Conservation (phyloP, 2,329 filamentous ascomycete species). For the Penicillium sp. region DNA sequence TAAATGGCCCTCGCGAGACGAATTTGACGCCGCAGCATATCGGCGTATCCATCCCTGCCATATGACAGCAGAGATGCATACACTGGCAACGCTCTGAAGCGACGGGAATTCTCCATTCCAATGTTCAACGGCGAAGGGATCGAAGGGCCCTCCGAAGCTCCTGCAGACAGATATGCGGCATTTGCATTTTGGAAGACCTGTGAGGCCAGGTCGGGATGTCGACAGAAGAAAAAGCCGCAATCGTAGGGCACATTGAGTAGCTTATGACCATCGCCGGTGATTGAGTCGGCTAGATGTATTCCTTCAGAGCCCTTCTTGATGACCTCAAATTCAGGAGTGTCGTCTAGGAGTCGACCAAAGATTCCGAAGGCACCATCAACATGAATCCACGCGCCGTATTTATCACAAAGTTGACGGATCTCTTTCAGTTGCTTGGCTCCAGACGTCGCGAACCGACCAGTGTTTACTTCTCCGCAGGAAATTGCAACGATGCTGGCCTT, state of each 20-base stretch:
- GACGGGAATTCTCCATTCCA: conserved; percentile 86
- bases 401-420: conserved; percentile 72
- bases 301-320: conserved; percentile 61
- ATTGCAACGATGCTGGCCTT: conserved; percentile 76
- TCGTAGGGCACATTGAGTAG: conserved; percentile 95
- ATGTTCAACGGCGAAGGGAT: conserved; percentile 85
- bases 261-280: conserved; percentile 86
- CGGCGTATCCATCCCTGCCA: conserved; percentile 69
- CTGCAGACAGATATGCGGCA: conserved; percentile 72
- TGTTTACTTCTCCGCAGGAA: conserved; percentile 91
- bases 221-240: conserved; percentile 84
- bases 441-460: conserved; percentile 74
- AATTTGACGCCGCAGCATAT: conserved; percentile 75
- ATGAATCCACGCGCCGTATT: conserved; percentile 82
- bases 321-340: conserved; percentile 59
- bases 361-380: conserved; percentile 90
- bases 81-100: conserved; percentile 87
- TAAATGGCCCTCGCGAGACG: conserved; percentile 71
- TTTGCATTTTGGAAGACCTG: conserved; percentile 81
- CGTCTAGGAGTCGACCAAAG: conserved; percentile 70
- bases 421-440: conserved; percentile 61
- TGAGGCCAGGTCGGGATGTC: conserved; percentile 61
- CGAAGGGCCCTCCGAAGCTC: conserved; percentile 35
- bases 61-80: conserved; percentile 80
- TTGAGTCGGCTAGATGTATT: conserved; percentile 82